phyloP scores from a whole-genome alignment of 2,329 filamentous ascomycete species.

The Claviceps humidiphila region DNA sequence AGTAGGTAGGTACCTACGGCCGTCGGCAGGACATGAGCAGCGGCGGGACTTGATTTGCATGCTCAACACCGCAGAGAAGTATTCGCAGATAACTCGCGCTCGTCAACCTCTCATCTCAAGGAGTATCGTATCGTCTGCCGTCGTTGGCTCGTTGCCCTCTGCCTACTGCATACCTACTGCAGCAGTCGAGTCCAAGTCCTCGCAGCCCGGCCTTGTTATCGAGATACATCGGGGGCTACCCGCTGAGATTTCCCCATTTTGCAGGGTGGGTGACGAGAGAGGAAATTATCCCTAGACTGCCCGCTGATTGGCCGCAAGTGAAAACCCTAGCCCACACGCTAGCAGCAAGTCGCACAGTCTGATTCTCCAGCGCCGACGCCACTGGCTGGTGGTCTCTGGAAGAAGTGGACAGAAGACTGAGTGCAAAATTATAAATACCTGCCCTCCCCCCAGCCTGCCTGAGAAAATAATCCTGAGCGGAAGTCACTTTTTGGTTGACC shows the following conservation, averaged over 20 bases:
- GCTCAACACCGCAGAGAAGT: too few relatives aligned
- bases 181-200: not conserved
- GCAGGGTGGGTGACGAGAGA: conserved; percentile 23
- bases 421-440: conserved; percentile 44
- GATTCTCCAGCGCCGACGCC: conserved; percentile 27
- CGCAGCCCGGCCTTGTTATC: too few relatives aligned
- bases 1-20: too few relatives aligned
- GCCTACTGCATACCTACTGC: too few relatives aligned
- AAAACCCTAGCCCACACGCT: conserved; percentile 20
- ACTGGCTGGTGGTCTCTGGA: conserved; percentile 31
- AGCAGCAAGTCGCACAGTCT: conserved; percentile 20
- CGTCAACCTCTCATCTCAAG: too few relatives aligned
- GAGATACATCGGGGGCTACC: conserved; percentile 16
- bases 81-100: too few relatives aligned
- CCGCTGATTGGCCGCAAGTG: conserved; percentile 24
- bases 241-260: conserved; percentile 19
- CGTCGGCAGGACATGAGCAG: too few relatives aligned
- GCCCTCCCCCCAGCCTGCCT: conserved; percentile 39
- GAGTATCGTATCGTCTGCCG: too few relatives aligned
- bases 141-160: too few relatives aligned
- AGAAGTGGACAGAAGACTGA: conserved; percentile 22
- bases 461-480: conserved; percentile 36
- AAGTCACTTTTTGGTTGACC: conserved; percentile 41
- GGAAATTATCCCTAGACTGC: conserved; percentile 20
- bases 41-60: too few relatives aligned